Evolutionary conservation across 495 filamentous ascomycete species (phyloP), one percentile per base, ranked within the genome.

Genomic region (Staphylotrichum longicolle): DNA sequence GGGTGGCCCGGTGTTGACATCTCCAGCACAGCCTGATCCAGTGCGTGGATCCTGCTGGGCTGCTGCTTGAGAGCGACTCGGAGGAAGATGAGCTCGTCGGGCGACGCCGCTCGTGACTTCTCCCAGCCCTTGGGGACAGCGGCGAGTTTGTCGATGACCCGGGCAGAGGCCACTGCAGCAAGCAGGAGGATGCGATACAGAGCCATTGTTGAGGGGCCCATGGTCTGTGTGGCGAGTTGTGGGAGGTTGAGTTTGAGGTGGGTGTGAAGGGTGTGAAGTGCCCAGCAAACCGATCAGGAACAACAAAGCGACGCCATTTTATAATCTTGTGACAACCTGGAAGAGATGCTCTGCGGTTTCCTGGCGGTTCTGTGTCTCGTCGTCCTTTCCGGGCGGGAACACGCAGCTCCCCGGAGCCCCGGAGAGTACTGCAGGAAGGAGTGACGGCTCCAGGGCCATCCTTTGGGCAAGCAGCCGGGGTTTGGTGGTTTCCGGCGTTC

Each of bases 1-100:
- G 73, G 66, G 47, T 79, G 67, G 10, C 79, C 79, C 3, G 85
- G 85, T 8, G 83, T 84, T 1, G 85, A 85, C 27, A 87, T 74
- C 47, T 81, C 75, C 30, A 78, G 69, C 58, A 86, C 70, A 46
- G 77, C 79, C 40, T 76, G 74, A 72, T 85, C 80, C 7, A 87
- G 68, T 55, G 82, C 79, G n/a, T 75, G 75, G n/a, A 80, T 62
- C 50, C 80, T 65, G 0, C 20, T 27, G 2, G 12, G 46, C 52
- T 68, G 69, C 61, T 74, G 71, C 45, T 61, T 69, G 44, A 77
- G 68, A 35, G 69, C 75, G 35, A 77, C 65, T 30, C 69, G 71
- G 15, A 77, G 63, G 4, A 66, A 54, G 34, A 77, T 70, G 37
- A 70, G 57, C 30, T 78, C 72, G 41, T 62, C 58, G 7, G 70